These are phyloP conservation scores for Trametes pubescens DNA, from an alignment of 1,284 basidiomycete genomes.

Conservation along the genomic window DNA sequence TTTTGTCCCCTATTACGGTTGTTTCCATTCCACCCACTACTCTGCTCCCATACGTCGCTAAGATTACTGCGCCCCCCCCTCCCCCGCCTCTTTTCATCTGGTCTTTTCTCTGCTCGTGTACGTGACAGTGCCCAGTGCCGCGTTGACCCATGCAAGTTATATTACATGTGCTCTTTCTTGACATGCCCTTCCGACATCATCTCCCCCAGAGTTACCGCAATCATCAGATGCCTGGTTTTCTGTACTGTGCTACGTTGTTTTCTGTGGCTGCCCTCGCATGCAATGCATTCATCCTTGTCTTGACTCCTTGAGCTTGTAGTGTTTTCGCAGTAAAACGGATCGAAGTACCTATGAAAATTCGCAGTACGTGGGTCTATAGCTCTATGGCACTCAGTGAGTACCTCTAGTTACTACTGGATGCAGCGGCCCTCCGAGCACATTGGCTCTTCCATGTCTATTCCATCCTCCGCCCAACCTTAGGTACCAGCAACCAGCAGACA, in stretches of 20 bases:
- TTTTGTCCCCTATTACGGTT: background rate
- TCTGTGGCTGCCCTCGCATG: constrained; percentile 4
- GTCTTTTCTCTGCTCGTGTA: constrained; percentile 17
- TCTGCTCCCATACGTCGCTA: constrained; percentile 2
- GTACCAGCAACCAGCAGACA: constrained; percentile 40
- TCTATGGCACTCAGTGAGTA: background rate
- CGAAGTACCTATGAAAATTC: no score
- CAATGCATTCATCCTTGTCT: constrained; percentile 7
- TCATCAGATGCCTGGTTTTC: constrained; percentile 17
- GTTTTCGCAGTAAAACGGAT: no score
- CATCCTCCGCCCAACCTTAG: constrained; percentile 32
- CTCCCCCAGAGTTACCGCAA: constrained; percentile 8
- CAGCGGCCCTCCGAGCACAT: no score
- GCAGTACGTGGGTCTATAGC: background rate
- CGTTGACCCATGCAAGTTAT: constrained; percentile 28
- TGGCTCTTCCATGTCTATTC: constrained; percentile 12
- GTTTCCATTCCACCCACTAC: background rate
- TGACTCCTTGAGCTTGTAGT: background rate
- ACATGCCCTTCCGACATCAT: constrained; percentile 19
- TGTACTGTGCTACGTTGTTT: constrained; percentile 15
- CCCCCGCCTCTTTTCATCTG: background rate
- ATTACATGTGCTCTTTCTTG: constrained; percentile 27
- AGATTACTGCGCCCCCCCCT: constrained; percentile 4
- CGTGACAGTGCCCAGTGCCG: constrained; percentile 26
- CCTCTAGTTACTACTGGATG: no score